These are phyloP conservation scores for Corchorus olitorius DNA, from an alignment of 345 rosid genomes.

Conservation along the genomic window DNA sequence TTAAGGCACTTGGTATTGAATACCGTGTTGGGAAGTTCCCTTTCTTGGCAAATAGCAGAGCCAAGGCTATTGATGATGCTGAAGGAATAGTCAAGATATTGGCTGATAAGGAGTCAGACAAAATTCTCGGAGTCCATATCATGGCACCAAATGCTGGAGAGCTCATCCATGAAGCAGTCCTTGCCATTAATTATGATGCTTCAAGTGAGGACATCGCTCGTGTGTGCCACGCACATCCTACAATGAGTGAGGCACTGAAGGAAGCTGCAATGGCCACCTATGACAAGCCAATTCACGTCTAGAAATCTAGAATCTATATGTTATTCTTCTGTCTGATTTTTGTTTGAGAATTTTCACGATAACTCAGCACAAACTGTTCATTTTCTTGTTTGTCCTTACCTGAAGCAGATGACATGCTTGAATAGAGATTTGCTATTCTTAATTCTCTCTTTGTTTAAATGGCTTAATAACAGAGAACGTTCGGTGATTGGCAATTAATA, in stretches of 20 bases:
- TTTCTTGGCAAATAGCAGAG: slow-evolving; percentile 95
- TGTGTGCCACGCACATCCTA: slow-evolving; percentile 98
- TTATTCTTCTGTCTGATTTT: slow-evolving; percentile 25
- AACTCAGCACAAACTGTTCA: slow-evolving; percentile 3
- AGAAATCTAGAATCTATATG: slow-evolving; percentile 17
- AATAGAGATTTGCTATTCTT: slow-evolving; percentile 13
- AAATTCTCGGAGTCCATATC: slow-evolving; percentile 94
- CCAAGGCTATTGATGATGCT: slow-evolving; percentile 93
- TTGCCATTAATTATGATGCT: slow-evolving; percentile 88
- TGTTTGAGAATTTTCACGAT: slow-evolving; percentile 21
- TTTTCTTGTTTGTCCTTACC: slow-evolving; percentile 6
- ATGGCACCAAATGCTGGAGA: slow-evolving; percentile 97
- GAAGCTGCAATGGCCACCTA: slow-evolving; percentile 99
- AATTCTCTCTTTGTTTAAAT: neutral
- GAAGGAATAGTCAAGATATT: slow-evolving; percentile 92
- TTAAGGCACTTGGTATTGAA: slow-evolving; percentile 69
- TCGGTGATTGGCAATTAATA: slow-evolving; percentile 5
- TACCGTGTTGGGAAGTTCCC: slow-evolving; percentile 98
- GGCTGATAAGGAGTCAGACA: slow-evolving; percentile 95
- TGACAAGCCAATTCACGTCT: slow-evolving; percentile 98
- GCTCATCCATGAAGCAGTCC: slow-evolving; percentile 91
- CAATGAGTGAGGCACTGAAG: slow-evolving; percentile 99
- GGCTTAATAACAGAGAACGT: slow-evolving; percentile 14
- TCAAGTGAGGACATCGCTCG: slow-evolving; percentile 94
- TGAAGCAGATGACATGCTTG: slow-evolving; percentile 15